phyloP scores from a whole-genome alignment of 441 rosid genomes.

The Erodium texanum region DNA sequence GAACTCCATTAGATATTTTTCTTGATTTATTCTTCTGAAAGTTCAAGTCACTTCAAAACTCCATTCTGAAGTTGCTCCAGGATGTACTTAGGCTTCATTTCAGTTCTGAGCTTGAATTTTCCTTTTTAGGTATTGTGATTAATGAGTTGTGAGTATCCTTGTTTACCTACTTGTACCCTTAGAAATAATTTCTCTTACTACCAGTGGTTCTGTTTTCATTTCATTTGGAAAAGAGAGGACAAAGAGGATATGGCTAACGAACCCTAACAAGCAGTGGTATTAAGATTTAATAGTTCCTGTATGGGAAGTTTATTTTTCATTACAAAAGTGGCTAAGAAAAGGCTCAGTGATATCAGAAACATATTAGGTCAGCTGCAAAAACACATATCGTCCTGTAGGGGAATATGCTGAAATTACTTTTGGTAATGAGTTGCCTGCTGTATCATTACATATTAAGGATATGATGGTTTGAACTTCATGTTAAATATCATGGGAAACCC shows the following conservation, averaged over 20 bases:
- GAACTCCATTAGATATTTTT: background rate
- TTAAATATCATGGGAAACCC: background rate
- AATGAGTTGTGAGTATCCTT: constrained; percentile 2
- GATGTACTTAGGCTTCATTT: background rate
- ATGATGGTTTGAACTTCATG: background rate
- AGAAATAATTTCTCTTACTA: background rate
- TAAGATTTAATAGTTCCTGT: background rate
- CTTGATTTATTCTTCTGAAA: background rate
- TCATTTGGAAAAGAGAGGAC: background rate
- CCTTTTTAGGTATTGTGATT: too few relatives aligned
- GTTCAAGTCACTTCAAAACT: background rate
- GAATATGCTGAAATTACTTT: background rate
- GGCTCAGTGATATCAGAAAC: background rate
- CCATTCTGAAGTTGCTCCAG: background rate
- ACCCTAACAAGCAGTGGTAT: background rate
- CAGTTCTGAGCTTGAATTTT: too few relatives aligned
- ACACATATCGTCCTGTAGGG: background rate
- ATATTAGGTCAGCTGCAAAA: background rate
- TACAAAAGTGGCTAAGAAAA: too few relatives aligned
- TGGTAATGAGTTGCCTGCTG: too few relatives aligned
- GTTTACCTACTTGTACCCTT: background rate
- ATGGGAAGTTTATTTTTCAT: too few relatives aligned
- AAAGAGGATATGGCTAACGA: background rate
- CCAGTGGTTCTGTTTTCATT: background rate
- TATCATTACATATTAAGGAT: too few relatives aligned